Percentiles rank a stretch among this genome's conserved stretches.
Evolutionary conservation across 352 stramenopile genomes (phyloP).

Genomic region (Phytophthora lateralis): DNA sequence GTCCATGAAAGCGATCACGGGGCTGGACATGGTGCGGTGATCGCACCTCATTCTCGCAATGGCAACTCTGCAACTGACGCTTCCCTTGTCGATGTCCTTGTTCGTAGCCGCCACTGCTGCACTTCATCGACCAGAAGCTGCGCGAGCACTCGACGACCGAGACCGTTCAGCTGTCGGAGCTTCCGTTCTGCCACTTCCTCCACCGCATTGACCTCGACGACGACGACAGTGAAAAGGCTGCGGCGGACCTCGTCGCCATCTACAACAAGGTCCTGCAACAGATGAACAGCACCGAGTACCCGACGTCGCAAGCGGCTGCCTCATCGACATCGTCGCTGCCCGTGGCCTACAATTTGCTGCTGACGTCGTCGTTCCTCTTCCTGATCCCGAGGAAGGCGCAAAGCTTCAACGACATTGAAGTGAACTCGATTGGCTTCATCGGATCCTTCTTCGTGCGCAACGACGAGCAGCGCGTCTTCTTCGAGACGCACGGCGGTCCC

Average conservation of each 20-base stretch:
- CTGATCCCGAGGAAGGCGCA: conserved; percentile 66
- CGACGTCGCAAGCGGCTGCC: conserved; percentile 3
- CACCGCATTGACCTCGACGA: conserved; percentile 58
- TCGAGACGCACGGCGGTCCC: conserved; percentile 49
- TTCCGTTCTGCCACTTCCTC: conserved; percentile 79
- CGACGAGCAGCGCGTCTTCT: conserved; percentile 59
- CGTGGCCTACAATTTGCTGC: conserved; percentile 77
- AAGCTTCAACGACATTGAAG: conserved; percentile 68
- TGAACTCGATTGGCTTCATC: conserved; percentile 87
- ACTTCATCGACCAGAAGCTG: conserved; percentile 72
- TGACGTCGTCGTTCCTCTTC: conserved; percentile 78
- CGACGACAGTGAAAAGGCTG: conserved; percentile 46
- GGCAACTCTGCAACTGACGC: conserved; percentile 3
- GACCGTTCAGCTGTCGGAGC: conserved; percentile 60
- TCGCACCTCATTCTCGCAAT: neutral
- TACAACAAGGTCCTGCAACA: conserved; percentile 55
- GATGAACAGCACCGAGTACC: conserved; percentile 50
- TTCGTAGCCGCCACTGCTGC: conserved; percentile 67
- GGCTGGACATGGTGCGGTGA: conserved; percentile 53
- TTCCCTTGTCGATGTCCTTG: conserved; percentile 1
- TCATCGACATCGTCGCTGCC: conserved; percentile 19
- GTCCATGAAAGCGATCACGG: conserved; percentile 67
- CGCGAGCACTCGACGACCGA: conserved; percentile 35
- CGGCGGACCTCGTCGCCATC: conserved; percentile 44
- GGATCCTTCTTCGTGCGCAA: conserved; percentile 80